Conservation (phyloP, 2,329 filamentous ascomycete genomes). For the Cladosporium sp. region DNA sequence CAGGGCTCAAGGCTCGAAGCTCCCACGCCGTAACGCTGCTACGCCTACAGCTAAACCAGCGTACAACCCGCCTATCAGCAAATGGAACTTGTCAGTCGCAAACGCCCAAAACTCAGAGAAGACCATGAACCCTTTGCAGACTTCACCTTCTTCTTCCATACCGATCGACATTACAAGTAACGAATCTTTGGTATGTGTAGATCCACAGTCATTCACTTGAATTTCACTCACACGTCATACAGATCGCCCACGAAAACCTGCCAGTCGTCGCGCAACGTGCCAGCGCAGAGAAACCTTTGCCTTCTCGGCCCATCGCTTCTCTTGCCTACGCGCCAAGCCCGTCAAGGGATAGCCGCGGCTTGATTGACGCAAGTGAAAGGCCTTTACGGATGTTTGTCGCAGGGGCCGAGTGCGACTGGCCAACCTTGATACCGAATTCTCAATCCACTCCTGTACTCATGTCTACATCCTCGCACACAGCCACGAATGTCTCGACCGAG, state of each 20-base stretch:
- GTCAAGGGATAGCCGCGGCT: constrained; percentile 33
- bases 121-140: neutral
- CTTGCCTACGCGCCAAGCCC: constrained; percentile 31
- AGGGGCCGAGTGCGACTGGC: constrained; percentile 19
- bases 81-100: neutral
- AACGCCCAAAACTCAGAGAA: neutral
- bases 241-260: neutral
- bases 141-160: neutral
- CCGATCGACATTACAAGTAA: neutral
- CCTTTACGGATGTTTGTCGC: constrained; percentile 19
- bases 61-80: constrained; percentile 1
- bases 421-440: constrained; percentile 17
- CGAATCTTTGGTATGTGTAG: neutral
- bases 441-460: neutral
- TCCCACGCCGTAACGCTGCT: constrained; percentile 25
- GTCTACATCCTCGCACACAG: neutral
- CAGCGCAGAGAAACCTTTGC: constrained; percentile 35
- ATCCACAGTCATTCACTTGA: neutral
- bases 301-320: constrained; percentile 34
- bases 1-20: constrained; percentile 21
- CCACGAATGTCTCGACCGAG: neutral
- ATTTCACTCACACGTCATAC: neutral
- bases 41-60: constrained; percentile 5
- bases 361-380: constrained; percentile 37
- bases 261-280: neutral